These are phyloP conservation scores for Exophiala oligosperma DNA, from an alignment of 2,329 filamentous ascomycete species.

Conservation along the genomic window DNA sequence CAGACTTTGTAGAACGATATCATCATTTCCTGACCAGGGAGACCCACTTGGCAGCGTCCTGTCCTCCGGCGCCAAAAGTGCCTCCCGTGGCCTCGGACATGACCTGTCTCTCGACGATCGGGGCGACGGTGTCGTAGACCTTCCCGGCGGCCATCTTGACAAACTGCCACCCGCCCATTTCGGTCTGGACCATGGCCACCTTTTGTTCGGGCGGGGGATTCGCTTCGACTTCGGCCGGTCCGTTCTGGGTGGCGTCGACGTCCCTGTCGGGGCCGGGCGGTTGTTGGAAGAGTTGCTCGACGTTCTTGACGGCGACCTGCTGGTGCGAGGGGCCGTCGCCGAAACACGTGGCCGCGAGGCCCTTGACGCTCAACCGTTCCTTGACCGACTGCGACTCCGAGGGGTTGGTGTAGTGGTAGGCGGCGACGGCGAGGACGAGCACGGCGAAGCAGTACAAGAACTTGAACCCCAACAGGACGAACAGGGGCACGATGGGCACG, in stretches of 20 bases:
- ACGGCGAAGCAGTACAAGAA: neutral
- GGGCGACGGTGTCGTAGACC: neutral
- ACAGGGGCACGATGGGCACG: slow-evolving; percentile 3
- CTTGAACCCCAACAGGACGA: neutral
- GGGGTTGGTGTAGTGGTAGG: neutral
- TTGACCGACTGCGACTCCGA: neutral
- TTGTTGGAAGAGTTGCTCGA: slow-evolving; percentile 4
- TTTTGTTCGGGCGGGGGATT: neutral
- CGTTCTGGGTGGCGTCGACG: neutral
- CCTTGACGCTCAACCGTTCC: neutral
- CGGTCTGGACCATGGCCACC: slow-evolving; percentile 2
- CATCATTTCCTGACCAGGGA: neutral
- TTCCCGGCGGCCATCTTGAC: neutral
- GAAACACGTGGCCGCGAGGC: neutral
- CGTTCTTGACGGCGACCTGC: neutral
- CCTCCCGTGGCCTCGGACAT: neutral
- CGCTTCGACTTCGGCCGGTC: neutral
- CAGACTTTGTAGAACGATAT: too few species aligned
- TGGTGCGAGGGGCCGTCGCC: neutral
- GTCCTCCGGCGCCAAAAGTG: neutral
- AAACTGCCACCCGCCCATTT: neutral
- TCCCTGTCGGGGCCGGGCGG: neutral
- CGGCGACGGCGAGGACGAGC: neutral
- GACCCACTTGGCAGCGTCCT: neutral
- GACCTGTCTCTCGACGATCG: neutral